Conservation (phyloP, 2,329 filamentous ascomycete genomes). For the Aspergillus aculeatinus region DNA sequence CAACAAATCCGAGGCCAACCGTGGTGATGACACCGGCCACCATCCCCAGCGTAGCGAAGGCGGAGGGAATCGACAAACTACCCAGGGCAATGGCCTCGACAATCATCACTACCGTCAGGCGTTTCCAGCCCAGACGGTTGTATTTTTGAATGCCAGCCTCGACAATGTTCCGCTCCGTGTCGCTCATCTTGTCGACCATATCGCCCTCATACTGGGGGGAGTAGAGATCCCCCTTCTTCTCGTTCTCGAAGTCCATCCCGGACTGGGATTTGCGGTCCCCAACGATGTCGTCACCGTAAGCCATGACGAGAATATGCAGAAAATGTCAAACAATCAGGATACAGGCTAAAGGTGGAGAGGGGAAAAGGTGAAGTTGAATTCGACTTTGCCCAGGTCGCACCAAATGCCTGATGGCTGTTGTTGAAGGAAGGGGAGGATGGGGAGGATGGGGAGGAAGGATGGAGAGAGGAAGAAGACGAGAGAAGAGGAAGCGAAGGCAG, state of each 20-base stretch:
- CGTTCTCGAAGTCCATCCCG: constrained; percentile 5
- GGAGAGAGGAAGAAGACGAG: constrained; percentile 1
- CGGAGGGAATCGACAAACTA: constrained; percentile 46
- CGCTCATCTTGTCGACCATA: constrained; percentile 22
- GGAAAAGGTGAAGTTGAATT: background rate
- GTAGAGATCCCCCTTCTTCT: constrained; percentile 6
- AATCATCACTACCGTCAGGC: constrained; percentile 50
- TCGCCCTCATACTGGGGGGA: constrained; percentile 21
- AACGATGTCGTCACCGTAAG: constrained; percentile 14
- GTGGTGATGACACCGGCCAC: constrained; percentile 46
- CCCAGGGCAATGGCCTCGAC: constrained; percentile 53
- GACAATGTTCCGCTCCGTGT: constrained; percentile 20
- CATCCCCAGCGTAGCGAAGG: constrained; percentile 49
- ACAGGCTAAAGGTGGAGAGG: background rate
- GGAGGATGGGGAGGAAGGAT: background rate
- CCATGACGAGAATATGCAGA: constrained; percentile 2
- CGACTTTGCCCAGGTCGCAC: constrained; percentile 3
- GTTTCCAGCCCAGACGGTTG: constrained; percentile 50
- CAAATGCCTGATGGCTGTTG: background rate
- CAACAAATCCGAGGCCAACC: constrained; percentile 41
- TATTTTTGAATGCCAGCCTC: constrained; percentile 24
- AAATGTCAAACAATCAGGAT: background rate
- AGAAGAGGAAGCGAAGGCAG: constrained; percentile 3
- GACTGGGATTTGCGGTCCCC: constrained; percentile 16
- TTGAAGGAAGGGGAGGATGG: background rate